Percentiles rank a stretch among this genome's conserved stretches.
Conservation (phyloP, 768 basidiomycete species). For the Crucibulum laeve region DNA sequence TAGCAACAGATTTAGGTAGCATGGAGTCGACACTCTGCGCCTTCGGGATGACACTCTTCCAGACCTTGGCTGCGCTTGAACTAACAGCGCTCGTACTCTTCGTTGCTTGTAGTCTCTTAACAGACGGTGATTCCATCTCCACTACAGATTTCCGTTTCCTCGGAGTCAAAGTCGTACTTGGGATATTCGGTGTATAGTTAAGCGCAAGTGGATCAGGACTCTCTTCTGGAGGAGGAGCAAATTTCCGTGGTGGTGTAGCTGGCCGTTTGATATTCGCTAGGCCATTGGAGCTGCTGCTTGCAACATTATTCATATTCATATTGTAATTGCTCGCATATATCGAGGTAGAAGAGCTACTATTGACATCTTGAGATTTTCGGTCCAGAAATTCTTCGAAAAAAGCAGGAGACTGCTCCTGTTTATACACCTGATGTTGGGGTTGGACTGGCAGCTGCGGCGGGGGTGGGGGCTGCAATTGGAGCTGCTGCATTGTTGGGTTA, state of each 20-base stretch:
- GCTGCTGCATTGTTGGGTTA: conserved; percentile 6
- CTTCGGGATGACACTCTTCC: too few relatives aligned
- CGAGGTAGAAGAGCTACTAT: too few relatives aligned
- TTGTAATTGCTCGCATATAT: too few relatives aligned
- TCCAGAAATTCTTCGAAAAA: conserved; percentile 70
- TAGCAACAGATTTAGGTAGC: too few relatives aligned
- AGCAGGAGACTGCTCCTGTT: conserved; percentile 52
- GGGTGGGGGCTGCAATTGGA: conserved; percentile 8
- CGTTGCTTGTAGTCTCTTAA: conserved; percentile 49
- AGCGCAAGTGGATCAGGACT: conserved; percentile 59
- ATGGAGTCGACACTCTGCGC: too few relatives aligned
- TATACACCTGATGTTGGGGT: conserved; percentile 26
- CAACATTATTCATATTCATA: too few relatives aligned
- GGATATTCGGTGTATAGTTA: conserved; percentile 20
- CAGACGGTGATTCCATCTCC: conserved; percentile 54
- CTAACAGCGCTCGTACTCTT: conserved; percentile 14
- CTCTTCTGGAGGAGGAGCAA: conserved; percentile 22
- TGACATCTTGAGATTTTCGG: conserved; percentile 47
- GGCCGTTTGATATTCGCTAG: background rate
- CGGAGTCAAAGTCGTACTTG: conserved; percentile 42
- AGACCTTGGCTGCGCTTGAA: too few relatives aligned
- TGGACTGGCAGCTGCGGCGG: conserved; percentile 15
- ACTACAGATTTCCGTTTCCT: conserved; percentile 67
- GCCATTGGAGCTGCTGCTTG: too few relatives aligned
- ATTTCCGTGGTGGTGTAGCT: conserved; percentile 9